Base-by-base conservation (phyloP, 2,329 filamentous ascomycete genomes). In the Talaromyces sp. region DNA sequence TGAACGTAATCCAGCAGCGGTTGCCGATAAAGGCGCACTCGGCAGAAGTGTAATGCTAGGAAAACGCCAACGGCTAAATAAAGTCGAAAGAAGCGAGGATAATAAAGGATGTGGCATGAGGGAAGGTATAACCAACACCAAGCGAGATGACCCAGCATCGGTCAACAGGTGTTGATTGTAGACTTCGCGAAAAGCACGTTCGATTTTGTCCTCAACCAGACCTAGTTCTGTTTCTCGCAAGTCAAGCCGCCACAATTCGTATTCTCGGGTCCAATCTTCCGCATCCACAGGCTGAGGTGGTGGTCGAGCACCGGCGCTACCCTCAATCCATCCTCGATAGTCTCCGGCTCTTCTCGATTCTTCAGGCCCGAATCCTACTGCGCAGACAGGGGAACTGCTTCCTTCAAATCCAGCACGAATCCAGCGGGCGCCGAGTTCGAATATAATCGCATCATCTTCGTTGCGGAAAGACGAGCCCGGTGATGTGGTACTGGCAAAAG, bases 351-450 rank as follows among this genome's bases (percentile, higher is more conserved):
- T 83, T 49, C 89, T 83, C 66, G 89, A 86, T 66, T 88, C 82
- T 57, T 92, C 87, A 0, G 90, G 90, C 0, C 86, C 85, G 70
- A 91, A 93, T 19, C 82, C 79, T 19, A 92, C 75, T 13, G 80
- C 82, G 70, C 93, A 95, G 61, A 82, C 76, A 14, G 91, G 91
- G 3, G 80, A 75, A 39, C 86, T 82, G 70, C 96, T 92, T 47
- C 92, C 92, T 5, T 92, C 90, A 68, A 97, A 94, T 0, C 94
- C 94, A 9, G 88, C 87, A 40, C 88, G 85, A 22, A 97, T 72
- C 71, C 86, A 88, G 19, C 93, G 84, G 9, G 89, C 83, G 1
- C 91, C 92, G 32, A 97, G 71, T 70, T 97, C 91, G 47, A 97
- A 79, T 37, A 99, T 82, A 4, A 96, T 74, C 6, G 87, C 80